Evolutionary conservation across 176 grass and related monocot genomes (phyloP), one percentile per base, ranked within the genome.

Genomic region (Oryza meridionalis): DNA sequence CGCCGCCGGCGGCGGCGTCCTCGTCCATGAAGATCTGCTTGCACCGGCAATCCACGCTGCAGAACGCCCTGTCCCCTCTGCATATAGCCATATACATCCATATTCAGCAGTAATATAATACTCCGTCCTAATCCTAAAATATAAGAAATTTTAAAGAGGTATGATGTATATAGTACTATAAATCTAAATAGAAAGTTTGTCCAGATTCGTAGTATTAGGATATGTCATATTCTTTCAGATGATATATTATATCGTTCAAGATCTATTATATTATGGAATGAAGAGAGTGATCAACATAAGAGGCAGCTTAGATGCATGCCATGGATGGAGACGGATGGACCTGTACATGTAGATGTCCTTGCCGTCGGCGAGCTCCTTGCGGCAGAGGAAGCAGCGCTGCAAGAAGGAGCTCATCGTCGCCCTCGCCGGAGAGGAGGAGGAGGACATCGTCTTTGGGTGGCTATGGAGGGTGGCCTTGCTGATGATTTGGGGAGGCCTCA

Each of bases 261-360:
- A 31, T 31, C 29, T 2, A 31, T 31, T 31, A 31, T 31, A 31
- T 2, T 31, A 31, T 31, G 29, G 29, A 31, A 31, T 31, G 29
- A 2, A 31, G 2, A 3, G 29, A 31, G 29, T 31, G 19, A 53
- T 4, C 50, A 53, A 14, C 4, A 53, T 5, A 53, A 15, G 16
- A 19, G 16, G 16, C 19, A 61, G 58, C 17, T 38, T 38, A 38
- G 0, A 2, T 4, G 33, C 33, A 22, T 62, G 21, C n/a, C n/a
- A 24, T 62, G n/a, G n/a, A 2, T 62, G 58, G 14, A 4, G 1
- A 22, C 9, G 5, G 58, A 92, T 87, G 5, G 65, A 92, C 91
- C 87, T 92, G 81, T 92, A 92, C 91, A 92, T 92, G 87, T 87
- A 90, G 67, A 92, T 92, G 87, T 92, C 87, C 51, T 27, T 86